Conservation (phyloP, 306 rosid genomes). For the Glycyrrhiza uralensis region DNA sequence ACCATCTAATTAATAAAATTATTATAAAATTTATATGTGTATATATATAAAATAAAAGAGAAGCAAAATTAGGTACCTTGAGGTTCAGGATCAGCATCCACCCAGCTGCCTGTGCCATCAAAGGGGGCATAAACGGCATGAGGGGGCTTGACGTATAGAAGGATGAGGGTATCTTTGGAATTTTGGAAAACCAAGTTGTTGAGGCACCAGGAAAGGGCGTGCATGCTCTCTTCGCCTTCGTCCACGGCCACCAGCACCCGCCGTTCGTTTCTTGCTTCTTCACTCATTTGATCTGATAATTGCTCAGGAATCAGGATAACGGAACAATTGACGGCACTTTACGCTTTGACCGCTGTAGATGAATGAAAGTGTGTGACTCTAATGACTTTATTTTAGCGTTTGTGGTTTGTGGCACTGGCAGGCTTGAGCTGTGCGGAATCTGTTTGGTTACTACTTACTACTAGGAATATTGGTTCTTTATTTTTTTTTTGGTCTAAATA, state of each 20-base stretch:
- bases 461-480: too few species aligned
- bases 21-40: too few species aligned
- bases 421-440: too few species aligned
- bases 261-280: slow-evolving; percentile 40
- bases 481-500: too few species aligned
- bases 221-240: slow-evolving; percentile 67
- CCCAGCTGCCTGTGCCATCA: slow-evolving; percentile 43
- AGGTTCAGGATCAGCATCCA: not conserved
- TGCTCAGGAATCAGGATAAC: too few species aligned
- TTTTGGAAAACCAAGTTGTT: slow-evolving; percentile 42
- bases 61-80: too few species aligned
- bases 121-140: slow-evolving; percentile 29
- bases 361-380: too few species aligned
- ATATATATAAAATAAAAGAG: too few species aligned
- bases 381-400: too few species aligned
- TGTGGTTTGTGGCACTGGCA: too few species aligned
- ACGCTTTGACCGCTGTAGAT: not conserved
- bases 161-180: slow-evolving; percentile 59
- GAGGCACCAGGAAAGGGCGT: slow-evolving; percentile 77
- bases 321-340: too few species aligned
- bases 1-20: not conserved
- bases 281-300: slow-evolving; percentile 40
- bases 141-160: slow-evolving; percentile 62
- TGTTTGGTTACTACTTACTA: too few species aligned
- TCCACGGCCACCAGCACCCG: slow-evolving; percentile 73